phyloP scores from a whole-genome alignment of 208 protist genomes.

The Leishmania mexicana region DNA sequence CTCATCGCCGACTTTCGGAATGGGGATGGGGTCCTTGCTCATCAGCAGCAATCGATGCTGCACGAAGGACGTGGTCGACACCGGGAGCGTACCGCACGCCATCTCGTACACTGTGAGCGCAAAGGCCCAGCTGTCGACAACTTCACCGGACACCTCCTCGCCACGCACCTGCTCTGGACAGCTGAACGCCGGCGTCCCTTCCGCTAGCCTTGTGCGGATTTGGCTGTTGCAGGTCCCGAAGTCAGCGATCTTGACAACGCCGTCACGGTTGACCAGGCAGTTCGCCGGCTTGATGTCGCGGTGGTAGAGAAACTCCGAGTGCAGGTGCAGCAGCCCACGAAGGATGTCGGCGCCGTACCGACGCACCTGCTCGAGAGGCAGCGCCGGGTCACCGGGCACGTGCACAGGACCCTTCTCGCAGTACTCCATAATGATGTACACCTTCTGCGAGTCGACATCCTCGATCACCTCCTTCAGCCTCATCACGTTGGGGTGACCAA shows the following conservation, averaged over 20 bases:
- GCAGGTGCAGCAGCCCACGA: slow-evolving; percentile 73
- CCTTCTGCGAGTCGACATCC: slow-evolving; percentile 86
- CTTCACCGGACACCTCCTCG: slow-evolving; percentile 58
- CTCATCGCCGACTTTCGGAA: slow-evolving; percentile 29
- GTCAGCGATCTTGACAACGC: slow-evolving; percentile 85
- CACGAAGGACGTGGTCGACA: slow-evolving; percentile 22
- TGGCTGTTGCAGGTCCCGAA: slow-evolving; percentile 86
- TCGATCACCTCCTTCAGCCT: slow-evolving; percentile 96
- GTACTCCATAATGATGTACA: slow-evolving; percentile 96
- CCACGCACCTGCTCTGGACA: slow-evolving; percentile 73
- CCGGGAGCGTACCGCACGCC: slow-evolving; percentile 67
- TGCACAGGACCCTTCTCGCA: slow-evolving; percentile 83
- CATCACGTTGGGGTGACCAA: slow-evolving; percentile 96
- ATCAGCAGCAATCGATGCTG: slow-evolving; percentile 24
- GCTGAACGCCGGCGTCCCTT: slow-evolving; percentile 85
- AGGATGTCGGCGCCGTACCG: slow-evolving; percentile 67
- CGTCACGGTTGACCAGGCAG: slow-evolving; percentile 68
- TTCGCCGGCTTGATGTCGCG: slow-evolving; percentile 87
- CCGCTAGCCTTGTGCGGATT: slow-evolving; percentile 33
- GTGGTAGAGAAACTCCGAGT: slow-evolving; percentile 81
- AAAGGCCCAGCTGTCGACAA: slow-evolving; percentile 91
- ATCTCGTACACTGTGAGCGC: slow-evolving; percentile 90
- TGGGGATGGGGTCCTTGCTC: slow-evolving; percentile 20
- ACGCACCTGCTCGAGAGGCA: slow-evolving; percentile 49
- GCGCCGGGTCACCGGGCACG: slow-evolving; percentile 48